These are phyloP conservation scores for Nakaseomyces uthaithaninus DNA, from an alignment of 1,139 yeast species.

Conservation along the genomic window DNA sequence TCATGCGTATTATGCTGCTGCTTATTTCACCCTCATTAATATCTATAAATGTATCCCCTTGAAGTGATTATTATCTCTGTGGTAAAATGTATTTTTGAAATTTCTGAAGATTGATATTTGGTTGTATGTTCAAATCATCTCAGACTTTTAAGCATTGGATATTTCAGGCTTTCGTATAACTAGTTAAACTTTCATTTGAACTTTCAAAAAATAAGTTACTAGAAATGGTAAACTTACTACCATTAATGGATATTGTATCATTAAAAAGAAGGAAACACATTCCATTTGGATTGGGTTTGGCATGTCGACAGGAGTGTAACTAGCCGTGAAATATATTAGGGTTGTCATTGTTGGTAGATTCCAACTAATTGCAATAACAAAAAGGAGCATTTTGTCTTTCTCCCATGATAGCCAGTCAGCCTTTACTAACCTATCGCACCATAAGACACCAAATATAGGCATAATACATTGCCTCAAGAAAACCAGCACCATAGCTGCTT, in stretches of 20 bases:
- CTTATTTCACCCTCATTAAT: no score
- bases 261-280: slow-evolving; percentile 55
- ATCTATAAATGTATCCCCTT: no score
- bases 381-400: slow-evolving; percentile 46
- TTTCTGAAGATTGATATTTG: no score
- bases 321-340: slow-evolving; percentile 61
- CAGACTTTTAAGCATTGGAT: no score
- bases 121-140: no score
- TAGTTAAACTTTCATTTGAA: slow-evolving; percentile 28
- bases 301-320: slow-evolving; percentile 53
- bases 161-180: no score
- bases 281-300: slow-evolving; percentile 62
- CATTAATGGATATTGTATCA: slow-evolving; percentile 53
- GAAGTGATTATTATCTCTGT: no score
- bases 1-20: no score
- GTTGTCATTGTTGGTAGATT: slow-evolving; percentile 66
- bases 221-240: slow-evolving; percentile 56
- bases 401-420: slow-evolving; percentile 42
- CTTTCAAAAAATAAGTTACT: slow-evolving; percentile 51
- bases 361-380: slow-evolving; percentile 57
- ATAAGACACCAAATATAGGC: slow-evolving; percentile 52
- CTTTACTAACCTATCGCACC: slow-evolving; percentile 39
- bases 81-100: no score
- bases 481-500: slow-evolving; percentile 39
- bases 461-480: slow-evolving; percentile 41